Evolutionary conservation across 495 filamentous ascomycete genomes (phyloP).

Genomic region (Aspergillus sclerotiicarbonarius): DNA sequence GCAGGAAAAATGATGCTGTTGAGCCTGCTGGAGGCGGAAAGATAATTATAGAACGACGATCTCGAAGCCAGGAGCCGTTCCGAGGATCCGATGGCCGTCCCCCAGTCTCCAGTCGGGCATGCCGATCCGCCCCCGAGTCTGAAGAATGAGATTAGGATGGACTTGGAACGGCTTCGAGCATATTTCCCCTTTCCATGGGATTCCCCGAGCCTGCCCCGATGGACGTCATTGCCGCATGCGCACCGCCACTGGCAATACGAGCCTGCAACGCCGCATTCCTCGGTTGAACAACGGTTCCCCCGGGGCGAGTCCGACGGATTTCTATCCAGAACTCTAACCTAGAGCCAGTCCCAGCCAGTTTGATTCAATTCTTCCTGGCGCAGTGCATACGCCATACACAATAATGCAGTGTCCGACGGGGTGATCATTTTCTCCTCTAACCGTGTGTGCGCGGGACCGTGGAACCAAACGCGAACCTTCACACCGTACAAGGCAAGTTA

Average conservation of each 20-base stretch:
- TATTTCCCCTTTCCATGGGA: too few species aligned
- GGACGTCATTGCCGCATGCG: background rate
- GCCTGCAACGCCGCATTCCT: background rate
- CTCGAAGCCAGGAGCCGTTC: too few species aligned
- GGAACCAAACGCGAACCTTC: background rate
- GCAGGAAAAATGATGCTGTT: background rate
- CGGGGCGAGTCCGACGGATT: background rate
- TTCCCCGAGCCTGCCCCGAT: background rate
- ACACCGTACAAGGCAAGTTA: background rate
- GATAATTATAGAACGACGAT: too few species aligned
- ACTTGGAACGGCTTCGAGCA: too few species aligned
- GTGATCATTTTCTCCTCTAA: slow-evolving; percentile 2
- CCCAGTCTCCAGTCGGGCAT: too few species aligned
- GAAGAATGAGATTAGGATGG: background rate
- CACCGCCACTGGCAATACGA: background rate
- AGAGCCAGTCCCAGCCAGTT: background rate
- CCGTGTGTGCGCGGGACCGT: background rate
- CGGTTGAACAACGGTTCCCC: background rate
- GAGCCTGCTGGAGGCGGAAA: too few species aligned
- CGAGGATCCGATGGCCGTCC: too few species aligned
- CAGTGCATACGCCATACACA: background rate
- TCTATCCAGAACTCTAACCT: background rate
- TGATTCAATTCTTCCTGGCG: too few species aligned
- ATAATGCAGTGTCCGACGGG: background rate
- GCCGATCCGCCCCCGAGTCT: background rate